Percentiles rank a stretch among this genome's conserved stretches.
Evolutionary conservation across 345 rosid genomes (phyloP).

Genomic region (Trapa bicornis): DNA sequence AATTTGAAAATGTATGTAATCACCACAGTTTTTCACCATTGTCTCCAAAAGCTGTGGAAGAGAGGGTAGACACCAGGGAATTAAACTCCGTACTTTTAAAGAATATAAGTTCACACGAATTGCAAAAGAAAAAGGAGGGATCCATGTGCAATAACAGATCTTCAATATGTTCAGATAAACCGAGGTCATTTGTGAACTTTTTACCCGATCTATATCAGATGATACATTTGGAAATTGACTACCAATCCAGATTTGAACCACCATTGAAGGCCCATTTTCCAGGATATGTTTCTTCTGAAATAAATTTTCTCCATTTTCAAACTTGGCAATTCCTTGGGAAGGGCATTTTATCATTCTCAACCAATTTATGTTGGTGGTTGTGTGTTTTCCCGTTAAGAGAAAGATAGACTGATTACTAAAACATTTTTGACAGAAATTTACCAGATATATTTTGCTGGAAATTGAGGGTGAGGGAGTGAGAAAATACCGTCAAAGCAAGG

Average conservation of each 20-base stretch:
- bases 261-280: no score
- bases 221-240: no score
- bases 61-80: neutral
- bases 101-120: neutral
- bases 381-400: no score
- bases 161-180: neutral
- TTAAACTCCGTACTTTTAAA: neutral
- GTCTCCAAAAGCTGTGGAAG: constrained; percentile 80
- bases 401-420: neutral
- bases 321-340: no score
- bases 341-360: no score
- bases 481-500: constrained; percentile 81
- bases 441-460: neutral
- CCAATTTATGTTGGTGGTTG: no score
- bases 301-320: no score
- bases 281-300: no score
- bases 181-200: neutral
- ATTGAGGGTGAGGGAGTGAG: neutral
- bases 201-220: no score
- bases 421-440: neutral
- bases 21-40: constrained; percentile 94
- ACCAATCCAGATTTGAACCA: no score
- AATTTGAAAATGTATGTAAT: constrained; percentile 72
- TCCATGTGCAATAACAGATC: neutral
- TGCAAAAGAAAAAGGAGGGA: neutral